Evolutionary conservation across 2,329 filamentous ascomycete species (phyloP).

Genomic region (Colletotrichum costaricense): DNA sequence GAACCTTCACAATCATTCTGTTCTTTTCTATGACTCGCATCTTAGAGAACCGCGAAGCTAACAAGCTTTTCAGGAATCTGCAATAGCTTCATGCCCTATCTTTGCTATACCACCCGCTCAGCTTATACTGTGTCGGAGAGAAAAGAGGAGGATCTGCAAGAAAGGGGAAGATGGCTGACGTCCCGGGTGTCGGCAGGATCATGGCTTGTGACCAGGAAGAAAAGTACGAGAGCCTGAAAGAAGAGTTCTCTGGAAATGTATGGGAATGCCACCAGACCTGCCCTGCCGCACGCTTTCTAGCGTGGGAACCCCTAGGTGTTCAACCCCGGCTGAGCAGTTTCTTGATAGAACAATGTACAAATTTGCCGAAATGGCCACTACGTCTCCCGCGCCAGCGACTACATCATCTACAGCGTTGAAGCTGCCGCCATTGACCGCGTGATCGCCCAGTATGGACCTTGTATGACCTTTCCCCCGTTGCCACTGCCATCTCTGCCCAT

Average conservation of each 20-base stretch:
- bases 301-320: constrained; percentile 4
- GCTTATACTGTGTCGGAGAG: not conserved
- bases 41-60: constrained; percentile 32
- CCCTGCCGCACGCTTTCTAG: not conserved
- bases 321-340: constrained; percentile 32
- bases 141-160: not conserved
- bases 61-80: constrained; percentile 39
- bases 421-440: constrained; percentile 89
- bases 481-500: constrained; percentile 32
- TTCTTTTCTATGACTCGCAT: constrained; percentile 35
- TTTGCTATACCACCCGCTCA: constrained; percentile 1
- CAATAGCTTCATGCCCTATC: constrained; percentile 43
- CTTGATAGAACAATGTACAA: constrained; percentile 76
- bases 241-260: constrained; percentile 92
- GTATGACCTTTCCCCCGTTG: constrained; percentile 62
- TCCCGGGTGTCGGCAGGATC: constrained; percentile 68
- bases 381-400: constrained; percentile 96
- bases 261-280: constrained; percentile 43
- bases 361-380: constrained; percentile 95
- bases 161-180: constrained; percentile 20
- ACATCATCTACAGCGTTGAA: constrained; percentile 98
- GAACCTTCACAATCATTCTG: constrained; percentile 59
- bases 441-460: constrained; percentile 90
- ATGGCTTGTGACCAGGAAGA: constrained; percentile 94
- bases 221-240: constrained; percentile 82